phyloP scores from a whole-genome alignment of 202 grass and related monocot genomes.

The Panicum hallii region DNA sequence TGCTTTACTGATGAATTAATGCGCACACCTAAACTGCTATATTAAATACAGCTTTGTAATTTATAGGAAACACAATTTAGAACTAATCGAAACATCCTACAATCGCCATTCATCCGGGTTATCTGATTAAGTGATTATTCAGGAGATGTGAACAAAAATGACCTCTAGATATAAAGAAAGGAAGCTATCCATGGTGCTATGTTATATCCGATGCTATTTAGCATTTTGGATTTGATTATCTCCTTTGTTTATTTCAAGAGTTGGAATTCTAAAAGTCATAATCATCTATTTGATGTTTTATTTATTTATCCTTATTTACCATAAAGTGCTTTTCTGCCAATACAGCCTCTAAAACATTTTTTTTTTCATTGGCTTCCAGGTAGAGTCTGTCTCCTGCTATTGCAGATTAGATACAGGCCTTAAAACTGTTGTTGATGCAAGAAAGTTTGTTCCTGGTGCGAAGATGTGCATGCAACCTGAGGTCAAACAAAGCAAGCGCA shows the following conservation, averaged over 20 bases:
- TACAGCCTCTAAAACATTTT: not conserved
- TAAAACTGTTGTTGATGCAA: slow-evolving; percentile 86
- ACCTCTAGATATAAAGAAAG: not conserved
- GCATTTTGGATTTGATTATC: slow-evolving; percentile 1
- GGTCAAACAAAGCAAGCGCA: slow-evolving; percentile 75
- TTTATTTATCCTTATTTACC: slow-evolving; percentile 16
- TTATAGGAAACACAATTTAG: not conserved
- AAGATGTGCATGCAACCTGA: slow-evolving; percentile 93
- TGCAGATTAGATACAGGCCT: slow-evolving; percentile 85
- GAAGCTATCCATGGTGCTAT: not conserved
- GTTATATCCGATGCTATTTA: not conserved
- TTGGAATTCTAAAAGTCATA: not conserved
- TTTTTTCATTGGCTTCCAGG: slow-evolving; percentile 53
- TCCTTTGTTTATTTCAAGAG: not conserved
- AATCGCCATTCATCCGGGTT: not conserved
- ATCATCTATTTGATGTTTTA: not conserved
- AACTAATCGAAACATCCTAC: not conserved
- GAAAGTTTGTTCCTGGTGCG: slow-evolving; percentile 90
- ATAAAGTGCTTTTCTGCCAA: not conserved
- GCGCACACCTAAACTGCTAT: too few species aligned
- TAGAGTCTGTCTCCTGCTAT: slow-evolving; percentile 92
- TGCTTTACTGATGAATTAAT: not conserved
- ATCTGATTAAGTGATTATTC: not conserved
- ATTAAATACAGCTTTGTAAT: not conserved
- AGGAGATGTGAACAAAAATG: not conserved